Base-by-base conservation (phyloP, 2,329 filamentous ascomycete species). In the Penicillium paneum region DNA sequence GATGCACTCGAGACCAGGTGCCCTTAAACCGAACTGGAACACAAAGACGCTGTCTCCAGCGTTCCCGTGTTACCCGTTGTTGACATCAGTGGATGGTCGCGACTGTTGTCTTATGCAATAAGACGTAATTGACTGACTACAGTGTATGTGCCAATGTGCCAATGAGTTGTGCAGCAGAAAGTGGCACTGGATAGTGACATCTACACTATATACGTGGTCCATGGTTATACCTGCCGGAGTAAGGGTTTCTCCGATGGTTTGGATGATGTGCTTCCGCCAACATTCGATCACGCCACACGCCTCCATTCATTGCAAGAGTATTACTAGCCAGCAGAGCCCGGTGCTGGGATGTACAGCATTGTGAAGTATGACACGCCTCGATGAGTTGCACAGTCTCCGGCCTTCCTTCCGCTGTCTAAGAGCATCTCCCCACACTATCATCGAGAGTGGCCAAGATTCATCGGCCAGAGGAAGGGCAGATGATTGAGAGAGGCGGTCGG, bases 261-360 rank as follows among this genome's bases (percentile, higher is more conserved):
- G 32, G 61, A 59, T 35, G 28, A 42, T 29, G 39, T 43, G 44
- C 35, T 67, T 67, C 66, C 66, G 61, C 52, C 60, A 46, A 31
- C 40, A 15, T 29, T 39, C 7, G 4, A n/a, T 62, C 65, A 68
- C 64, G 64, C 66, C 64, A 67, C 6, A 19, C 12, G 8, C 13
- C 17, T 38, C 12, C 19, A 24, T 45, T 36, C 3, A 50, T 26
- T 40, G 13, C 17, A 38, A 36, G 21, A 13, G 10, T 38, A 17
- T 26, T 24, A 40, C 17, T 48, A 39, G 45, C 17, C 28, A 42
- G n/a, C 17, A 49, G 11, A 13, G 19, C 28, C 19, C 12, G 35
- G 6, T 32, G 46, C 19, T 49, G n/a, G 21, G 5, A 38, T 28
- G 28, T 8, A 36, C 24, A 47, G 8, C 17, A 28, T 26, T 28